Evolutionary conservation across 192 early-diverging fungal species (phyloP).

Genomic region (Diversispora epigaea): DNA sequence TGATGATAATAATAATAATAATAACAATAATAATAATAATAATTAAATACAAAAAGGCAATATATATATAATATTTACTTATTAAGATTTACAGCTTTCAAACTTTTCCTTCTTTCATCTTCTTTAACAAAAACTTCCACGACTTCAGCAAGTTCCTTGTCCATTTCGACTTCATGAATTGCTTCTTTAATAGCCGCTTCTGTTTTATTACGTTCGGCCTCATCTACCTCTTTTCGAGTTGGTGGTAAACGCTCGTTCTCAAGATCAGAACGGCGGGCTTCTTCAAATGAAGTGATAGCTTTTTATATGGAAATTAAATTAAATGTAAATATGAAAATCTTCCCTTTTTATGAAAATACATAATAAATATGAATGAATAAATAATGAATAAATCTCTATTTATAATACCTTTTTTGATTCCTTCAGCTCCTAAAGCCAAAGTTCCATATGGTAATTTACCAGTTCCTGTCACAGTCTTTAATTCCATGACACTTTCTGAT

Average conservation of each 20-base stretch:
- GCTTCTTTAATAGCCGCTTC: slow-evolving; percentile 39
- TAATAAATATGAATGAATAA: neutral
- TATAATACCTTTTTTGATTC: slow-evolving; percentile 75
- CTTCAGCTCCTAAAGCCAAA: slow-evolving; percentile 86
- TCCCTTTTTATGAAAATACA: neutral
- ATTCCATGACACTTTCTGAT: slow-evolving; percentile 88
- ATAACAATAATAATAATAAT: neutral
- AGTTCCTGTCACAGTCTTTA: slow-evolving; percentile 88
- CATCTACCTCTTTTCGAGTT: slow-evolving; percentile 46
- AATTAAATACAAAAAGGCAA: neutral
- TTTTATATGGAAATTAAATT: neutral
- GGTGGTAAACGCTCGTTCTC: slow-evolving; percentile 95
- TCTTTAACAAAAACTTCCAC: slow-evolving; percentile 30
- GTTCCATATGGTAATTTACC: slow-evolving; percentile 82
- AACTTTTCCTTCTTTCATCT: slow-evolving; percentile 31
- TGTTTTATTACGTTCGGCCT: slow-evolving; percentile 34
- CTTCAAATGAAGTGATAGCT: slow-evolving; percentile 91
- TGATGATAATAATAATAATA: too few species aligned
- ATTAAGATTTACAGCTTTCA: slow-evolving; percentile 16
- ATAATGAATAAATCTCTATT: slow-evolving; percentile 5
- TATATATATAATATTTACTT: neutral
- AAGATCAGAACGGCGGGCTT: slow-evolving; percentile 84
- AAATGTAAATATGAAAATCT: neutral
- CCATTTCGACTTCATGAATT: slow-evolving; percentile 25
- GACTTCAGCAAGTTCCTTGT: slow-evolving; percentile 21